Conservation (phyloP, 176 grass and related monocot genomes). For the Aegilops sharonensis region DNA sequence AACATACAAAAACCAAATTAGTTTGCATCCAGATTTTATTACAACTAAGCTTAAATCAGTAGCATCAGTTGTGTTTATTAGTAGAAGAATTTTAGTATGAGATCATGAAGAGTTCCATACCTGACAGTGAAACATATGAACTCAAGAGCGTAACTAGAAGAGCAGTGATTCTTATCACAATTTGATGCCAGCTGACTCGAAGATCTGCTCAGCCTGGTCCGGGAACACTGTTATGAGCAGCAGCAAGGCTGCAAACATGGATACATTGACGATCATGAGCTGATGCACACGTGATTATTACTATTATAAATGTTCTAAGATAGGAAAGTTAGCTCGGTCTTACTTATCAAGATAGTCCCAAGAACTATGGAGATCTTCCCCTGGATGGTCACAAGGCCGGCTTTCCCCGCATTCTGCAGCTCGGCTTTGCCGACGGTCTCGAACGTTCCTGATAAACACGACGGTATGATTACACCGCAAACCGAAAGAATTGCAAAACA, state of each 20-base stretch:
- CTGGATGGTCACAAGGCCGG: slow-evolving; percentile 76
- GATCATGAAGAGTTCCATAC: slow-evolving; percentile 10
- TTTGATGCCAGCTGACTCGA: slow-evolving; percentile 61
- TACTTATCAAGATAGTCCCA: slow-evolving; percentile 86
- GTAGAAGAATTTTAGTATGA: background rate
- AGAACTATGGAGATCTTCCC: slow-evolving; percentile 89
- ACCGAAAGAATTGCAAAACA: background rate
- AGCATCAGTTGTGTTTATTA: background rate
- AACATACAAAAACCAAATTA: background rate
- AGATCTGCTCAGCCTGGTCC: slow-evolving; percentile 86
- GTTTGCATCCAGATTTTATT: background rate
- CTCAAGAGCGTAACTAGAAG: background rate
- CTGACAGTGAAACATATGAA: slow-evolving; percentile 13
- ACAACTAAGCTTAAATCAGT: background rate
- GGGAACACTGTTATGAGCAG: slow-evolving; percentile 92
- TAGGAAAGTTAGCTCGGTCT: background rate
- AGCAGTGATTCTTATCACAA: slow-evolving; percentile 30
- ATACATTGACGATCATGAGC: background rate
- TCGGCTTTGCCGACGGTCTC: slow-evolving; percentile 67
- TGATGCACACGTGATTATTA: background rate
- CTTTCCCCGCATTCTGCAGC: slow-evolving; percentile 83
- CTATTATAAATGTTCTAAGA: background rate
- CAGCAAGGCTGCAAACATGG: slow-evolving; percentile 55
- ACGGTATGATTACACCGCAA: background rate
- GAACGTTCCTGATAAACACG: slow-evolving; percentile 50